Conservation (phyloP, 129 eudicot species). For the Solidago caesia region DNA sequence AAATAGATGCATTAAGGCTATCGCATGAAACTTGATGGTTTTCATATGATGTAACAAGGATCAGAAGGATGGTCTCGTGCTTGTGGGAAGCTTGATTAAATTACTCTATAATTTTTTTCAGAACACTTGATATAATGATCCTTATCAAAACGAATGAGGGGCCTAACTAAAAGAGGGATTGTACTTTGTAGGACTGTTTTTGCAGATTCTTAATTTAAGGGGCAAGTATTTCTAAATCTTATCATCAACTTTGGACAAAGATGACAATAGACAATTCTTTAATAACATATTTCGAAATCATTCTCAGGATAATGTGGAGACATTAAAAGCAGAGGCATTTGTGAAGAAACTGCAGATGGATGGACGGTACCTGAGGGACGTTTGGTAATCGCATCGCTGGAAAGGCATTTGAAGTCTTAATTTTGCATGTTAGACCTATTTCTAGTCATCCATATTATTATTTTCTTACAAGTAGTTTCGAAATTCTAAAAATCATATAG, state of each 20-base stretch:
- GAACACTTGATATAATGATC: background rate
- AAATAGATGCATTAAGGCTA: too few relatives aligned
- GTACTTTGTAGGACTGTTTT: background rate
- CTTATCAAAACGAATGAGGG: background rate
- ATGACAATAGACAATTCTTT: background rate
- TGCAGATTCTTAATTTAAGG: background rate
- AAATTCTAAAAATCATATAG: background rate
- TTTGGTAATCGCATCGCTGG: conserved; percentile 42
- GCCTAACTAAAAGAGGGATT: background rate
- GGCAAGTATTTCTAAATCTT: background rate
- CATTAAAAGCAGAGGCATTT: conserved; percentile 53
- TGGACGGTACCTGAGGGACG: conserved; percentile 68
- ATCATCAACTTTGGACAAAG: background rate
- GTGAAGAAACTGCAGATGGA: conserved; percentile 71
- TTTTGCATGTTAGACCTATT: background rate
- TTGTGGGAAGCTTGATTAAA: background rate
- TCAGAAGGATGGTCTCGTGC: background rate
- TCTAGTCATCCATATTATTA: background rate
- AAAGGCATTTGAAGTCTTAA: background rate
- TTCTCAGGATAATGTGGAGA: conserved; percentile 47
- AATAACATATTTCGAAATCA: background rate
- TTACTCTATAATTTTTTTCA: too few relatives aligned
- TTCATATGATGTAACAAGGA: background rate
- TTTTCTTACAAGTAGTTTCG: background rate
- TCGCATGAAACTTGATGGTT: background rate